A percentile compares a stretch with the other conserved stretches of the same genome.
Conservation (phyloP, 2,329 filamentous ascomycete genomes). For the Penicillium palitans region DNA sequence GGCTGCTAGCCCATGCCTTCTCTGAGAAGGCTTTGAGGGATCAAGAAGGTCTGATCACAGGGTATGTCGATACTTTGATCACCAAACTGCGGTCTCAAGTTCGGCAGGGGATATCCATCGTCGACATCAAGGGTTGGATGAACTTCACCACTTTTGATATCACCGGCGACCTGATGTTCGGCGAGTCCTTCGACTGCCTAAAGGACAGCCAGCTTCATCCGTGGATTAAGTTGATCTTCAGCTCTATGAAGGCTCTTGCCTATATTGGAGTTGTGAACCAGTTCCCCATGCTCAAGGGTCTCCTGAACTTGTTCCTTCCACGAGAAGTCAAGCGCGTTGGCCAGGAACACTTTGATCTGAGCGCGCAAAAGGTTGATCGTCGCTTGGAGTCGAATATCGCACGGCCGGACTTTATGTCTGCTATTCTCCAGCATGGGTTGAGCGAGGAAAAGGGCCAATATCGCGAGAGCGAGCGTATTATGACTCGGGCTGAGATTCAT, state of each 20-base stretch:
- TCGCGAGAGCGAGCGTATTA: slow-evolving; percentile 16
- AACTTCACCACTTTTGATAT: slow-evolving; percentile 44
- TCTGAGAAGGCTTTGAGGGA: slow-evolving; percentile 24
- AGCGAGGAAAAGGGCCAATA: slow-evolving; percentile 20
- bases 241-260: slow-evolving; percentile 27
- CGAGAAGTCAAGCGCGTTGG: slow-evolving; percentile 15
- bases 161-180: slow-evolving; percentile 42
- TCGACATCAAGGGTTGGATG: slow-evolving; percentile 36
- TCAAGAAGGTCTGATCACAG: slow-evolving; percentile 30
- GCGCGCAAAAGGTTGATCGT: slow-evolving; percentile 23
- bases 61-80: slow-evolving; percentile 31
- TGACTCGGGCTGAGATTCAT: slow-evolving; percentile 28
- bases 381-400: slow-evolving; percentile 19
- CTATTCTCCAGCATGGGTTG: slow-evolving; percentile 25
- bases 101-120: background rate
- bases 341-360: slow-evolving; percentile 23
- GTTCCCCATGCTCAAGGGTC: slow-evolving; percentile 15
- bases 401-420: slow-evolving; percentile 29
- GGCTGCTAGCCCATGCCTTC: background rate
- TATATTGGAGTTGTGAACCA: slow-evolving; percentile 20
- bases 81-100: slow-evolving; percentile 17
- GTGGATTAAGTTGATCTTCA: slow-evolving; percentile 43
- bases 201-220: slow-evolving; percentile 39
- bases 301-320: slow-evolving; percentile 17
- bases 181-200: slow-evolving; percentile 43